Evolutionary conservation across 2,329 filamentous ascomycete species (phyloP).

Genomic region (Aspergillus brasiliensis): DNA sequence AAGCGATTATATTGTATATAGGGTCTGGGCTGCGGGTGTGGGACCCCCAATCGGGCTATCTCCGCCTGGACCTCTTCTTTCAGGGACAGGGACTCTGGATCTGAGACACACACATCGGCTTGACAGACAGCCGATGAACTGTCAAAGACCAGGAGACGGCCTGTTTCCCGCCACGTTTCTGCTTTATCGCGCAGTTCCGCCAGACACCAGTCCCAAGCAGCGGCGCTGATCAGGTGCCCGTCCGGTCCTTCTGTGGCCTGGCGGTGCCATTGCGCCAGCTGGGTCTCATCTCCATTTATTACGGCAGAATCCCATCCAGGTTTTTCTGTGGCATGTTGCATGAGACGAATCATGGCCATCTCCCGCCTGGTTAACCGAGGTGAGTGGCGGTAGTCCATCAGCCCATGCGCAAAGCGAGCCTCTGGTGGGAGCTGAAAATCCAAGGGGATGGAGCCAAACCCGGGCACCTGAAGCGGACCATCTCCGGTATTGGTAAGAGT

Average conservation of each 20-base stretch:
- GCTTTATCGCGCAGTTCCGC: conserved; percentile 12
- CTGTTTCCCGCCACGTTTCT: background rate
- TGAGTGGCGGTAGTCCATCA: conserved; percentile 14
- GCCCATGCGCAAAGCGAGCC: conserved; percentile 13
- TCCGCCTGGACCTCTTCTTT: background rate
- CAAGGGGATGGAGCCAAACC: conserved; percentile 10
- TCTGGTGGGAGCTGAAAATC: conserved; percentile 7
- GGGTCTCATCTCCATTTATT: background rate
- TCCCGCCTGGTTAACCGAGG: conserved; percentile 13
- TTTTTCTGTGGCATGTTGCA: conserved; percentile 13
- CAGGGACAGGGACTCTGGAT: background rate
- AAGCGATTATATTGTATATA: background rate
- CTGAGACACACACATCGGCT: background rate
- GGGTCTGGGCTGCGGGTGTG: background rate
- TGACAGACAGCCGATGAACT: conserved; percentile 11
- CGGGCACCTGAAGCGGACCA: conserved; percentile 11
- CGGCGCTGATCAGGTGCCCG: conserved; percentile 8
- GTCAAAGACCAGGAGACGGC: conserved; percentile 8
- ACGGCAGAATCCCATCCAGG: background rate
- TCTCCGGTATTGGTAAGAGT: background rate
- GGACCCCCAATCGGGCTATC: background rate
- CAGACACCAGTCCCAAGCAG: conserved; percentile 11
- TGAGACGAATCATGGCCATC: conserved; percentile 17
- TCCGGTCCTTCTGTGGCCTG: conserved; percentile 6
- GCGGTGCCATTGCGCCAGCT: conserved; percentile 7